A percentile compares a stretch with the other conserved stretches of the same genome.
Evolutionary conservation across 139 green algal genomes (phyloP).

Genomic region (Marvania coccoides): DNA sequence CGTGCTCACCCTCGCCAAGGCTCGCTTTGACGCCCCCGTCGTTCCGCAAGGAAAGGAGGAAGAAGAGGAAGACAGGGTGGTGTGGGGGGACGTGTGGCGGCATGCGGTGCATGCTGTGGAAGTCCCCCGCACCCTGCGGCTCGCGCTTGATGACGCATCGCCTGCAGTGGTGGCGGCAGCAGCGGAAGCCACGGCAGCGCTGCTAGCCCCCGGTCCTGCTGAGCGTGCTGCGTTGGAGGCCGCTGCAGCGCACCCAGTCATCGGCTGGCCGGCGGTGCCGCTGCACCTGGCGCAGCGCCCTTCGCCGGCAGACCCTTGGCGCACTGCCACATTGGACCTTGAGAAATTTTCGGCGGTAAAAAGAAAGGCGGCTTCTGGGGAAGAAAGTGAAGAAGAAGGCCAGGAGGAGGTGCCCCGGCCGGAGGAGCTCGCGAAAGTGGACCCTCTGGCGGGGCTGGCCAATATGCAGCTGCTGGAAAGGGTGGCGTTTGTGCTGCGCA

Average conservation of each 20-base stretch:
- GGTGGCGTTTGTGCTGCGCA: slow-evolving; percentile 18
- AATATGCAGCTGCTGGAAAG: slow-evolving; percentile 49
- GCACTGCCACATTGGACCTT: slow-evolving; percentile 7
- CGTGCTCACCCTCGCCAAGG: slow-evolving; percentile 24
- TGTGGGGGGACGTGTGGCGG: slow-evolving; percentile 50
- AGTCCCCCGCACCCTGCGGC: slow-evolving; percentile 33
- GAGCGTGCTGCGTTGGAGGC: slow-evolving; percentile 28
- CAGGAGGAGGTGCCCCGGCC: slow-evolving; percentile 31
- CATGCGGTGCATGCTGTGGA: slow-evolving; percentile 36
- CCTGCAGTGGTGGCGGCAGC: slow-evolving; percentile 35
- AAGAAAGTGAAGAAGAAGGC: background rate
- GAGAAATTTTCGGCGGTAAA: background rate
- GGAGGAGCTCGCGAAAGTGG: slow-evolving; percentile 41
- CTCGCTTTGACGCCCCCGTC: background rate
- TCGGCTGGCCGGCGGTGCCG: slow-evolving; percentile 13
- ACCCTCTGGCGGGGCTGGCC: slow-evolving; percentile 49
- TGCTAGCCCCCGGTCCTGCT: slow-evolving; percentile 17
- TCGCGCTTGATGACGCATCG: slow-evolving; percentile 49
- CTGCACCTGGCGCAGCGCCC: slow-evolving; percentile 15
- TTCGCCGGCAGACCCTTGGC: background rate
- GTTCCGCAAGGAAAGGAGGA: slow-evolving; percentile 1
- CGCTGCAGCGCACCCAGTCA: slow-evolving; percentile 14
- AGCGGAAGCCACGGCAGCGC: slow-evolving; percentile 26
- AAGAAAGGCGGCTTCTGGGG: background rate
- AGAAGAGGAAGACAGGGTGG: background rate